These are phyloP conservation scores for Diaporthe vaccinii DNA, from an alignment of 2,329 filamentous ascomycete species.

Conservation along the genomic window DNA sequence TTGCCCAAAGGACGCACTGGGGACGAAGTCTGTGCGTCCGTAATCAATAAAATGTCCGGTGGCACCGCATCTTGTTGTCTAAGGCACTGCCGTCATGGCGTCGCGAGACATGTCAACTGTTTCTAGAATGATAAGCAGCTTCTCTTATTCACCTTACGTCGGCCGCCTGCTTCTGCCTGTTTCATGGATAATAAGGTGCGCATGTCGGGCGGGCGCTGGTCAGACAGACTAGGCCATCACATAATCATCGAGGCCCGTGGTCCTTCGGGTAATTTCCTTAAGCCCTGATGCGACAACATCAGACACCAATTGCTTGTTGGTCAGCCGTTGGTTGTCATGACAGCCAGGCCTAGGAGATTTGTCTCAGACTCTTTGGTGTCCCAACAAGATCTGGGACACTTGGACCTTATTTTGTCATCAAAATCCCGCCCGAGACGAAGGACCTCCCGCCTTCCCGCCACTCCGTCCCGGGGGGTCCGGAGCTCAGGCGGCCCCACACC, in stretches of 20 bases:
- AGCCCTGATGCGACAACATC: not conserved
- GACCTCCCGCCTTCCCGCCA: not conserved
- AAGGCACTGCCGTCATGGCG: not conserved
- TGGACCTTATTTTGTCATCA: not conserved
- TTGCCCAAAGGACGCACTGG: not conserved
- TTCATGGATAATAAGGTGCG: conserved; percentile 18
- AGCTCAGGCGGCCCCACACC: conserved; percentile 10
- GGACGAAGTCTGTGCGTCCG: conserved; percentile 6
- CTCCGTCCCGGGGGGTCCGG: conserved; percentile 9
- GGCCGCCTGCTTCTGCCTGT: conserved; percentile 10
- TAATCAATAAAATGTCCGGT: conserved; percentile 17
- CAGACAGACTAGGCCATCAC: conserved; percentile 1
- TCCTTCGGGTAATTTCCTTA: conserved; percentile 26
- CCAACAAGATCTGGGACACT: not conserved
- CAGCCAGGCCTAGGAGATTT: not conserved
- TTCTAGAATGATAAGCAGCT: conserved; percentile 22
- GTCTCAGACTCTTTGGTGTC: not conserved
- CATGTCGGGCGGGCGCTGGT: conserved; percentile 5
- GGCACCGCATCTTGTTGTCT: conserved; percentile 9
- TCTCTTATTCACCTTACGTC: conserved; percentile 9
- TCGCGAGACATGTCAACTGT: conserved; percentile 16
- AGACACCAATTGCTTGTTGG: not conserved
- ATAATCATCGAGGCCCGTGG: not conserved
- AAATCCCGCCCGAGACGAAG: not conserved
- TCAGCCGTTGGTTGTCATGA: conserved; percentile 8